Evolutionary conservation across 768 basidiomycete species (phyloP), one percentile per base, ranked within the genome.

Genomic region (Tulasnella sp.): DNA sequence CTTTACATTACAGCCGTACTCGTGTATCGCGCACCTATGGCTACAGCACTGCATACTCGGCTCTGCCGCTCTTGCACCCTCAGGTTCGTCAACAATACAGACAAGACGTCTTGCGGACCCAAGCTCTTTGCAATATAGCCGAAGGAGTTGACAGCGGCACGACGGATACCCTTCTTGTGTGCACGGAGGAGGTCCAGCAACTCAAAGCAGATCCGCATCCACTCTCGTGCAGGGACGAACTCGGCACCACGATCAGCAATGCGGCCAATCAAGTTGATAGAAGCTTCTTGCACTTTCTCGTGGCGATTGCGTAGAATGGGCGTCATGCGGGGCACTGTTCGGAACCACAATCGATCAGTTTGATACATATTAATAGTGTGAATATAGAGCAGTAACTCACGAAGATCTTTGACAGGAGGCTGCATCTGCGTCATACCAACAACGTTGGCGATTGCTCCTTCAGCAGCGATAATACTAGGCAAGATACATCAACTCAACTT

Each of bases 341-440:
- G 34, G 1, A 53, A 12, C n/a, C 21, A 52, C 69, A 54, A 72
- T 66, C 51, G 10, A 59, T 29, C 49, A 12, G 60, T 49, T 62
- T 48, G 57, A 64, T 24, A 38, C 34, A 38, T 38, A 38, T 38
- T 27, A 43, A 48, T 22, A 19, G 31, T 43, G 24, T 42, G 10
- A 25, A 60, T 41, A 48, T 24, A 21, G 1, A 21, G 60, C 31
- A 22, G 43, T 53, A 10, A 84, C 93, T 81, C 71, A 96, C 93
- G 70, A 60, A 99, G 83, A 79, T 99, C 96, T 72, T 99, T 99
- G 25, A 99, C 93, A 0, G 96, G 96, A 12, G 96, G 96, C 70
- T 96, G 97, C 96, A 99, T 99, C 71, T 97, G 92, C 9, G 96
- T 96, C 96, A 98, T 99, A 73, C 96, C 96, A 63, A 99, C 96